These are phyloP conservation scores for Stagonosporopsis tanaceti DNA, from an alignment of 2,329 filamentous ascomycete species.

Conservation along the genomic window DNA sequence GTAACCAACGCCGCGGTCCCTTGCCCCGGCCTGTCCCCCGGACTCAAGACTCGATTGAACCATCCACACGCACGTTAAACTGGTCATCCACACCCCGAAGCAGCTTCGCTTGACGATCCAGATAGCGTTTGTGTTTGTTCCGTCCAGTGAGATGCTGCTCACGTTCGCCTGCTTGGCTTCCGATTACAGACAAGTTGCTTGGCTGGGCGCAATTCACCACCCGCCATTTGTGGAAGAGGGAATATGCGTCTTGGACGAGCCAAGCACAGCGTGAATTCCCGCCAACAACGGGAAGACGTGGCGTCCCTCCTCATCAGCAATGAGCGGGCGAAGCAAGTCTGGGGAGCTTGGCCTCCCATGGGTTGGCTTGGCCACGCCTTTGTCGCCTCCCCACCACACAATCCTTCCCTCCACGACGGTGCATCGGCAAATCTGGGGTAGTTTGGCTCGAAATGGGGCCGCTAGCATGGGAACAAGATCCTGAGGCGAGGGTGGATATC, in stretches of 20 bases:
- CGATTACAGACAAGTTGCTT: conserved; percentile 18
- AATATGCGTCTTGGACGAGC: conserved; percentile 24
- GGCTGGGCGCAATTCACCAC: conserved; percentile 17
- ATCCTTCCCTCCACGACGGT: conserved; percentile 4
- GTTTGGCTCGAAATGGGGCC: background rate
- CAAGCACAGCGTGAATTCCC: conserved; percentile 22
- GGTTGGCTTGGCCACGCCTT: background rate
- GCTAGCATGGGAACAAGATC: conserved; percentile 8
- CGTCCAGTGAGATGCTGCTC: conserved; percentile 23
- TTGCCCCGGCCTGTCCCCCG: conserved; percentile 16
- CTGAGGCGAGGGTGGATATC: background rate
- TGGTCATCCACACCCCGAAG: conserved; percentile 13
- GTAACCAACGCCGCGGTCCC: conserved; percentile 31
- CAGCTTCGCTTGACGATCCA: conserved; percentile 16
- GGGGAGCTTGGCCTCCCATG: conserved; percentile 7
- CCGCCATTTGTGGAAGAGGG: conserved; percentile 24
- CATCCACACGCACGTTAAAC: conserved; percentile 24
- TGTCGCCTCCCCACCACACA: conserved; percentile 4
- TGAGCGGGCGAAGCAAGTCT: conserved; percentile 15
- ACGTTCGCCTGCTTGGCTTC: conserved; percentile 13
- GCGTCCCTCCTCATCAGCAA: conserved; percentile 11
- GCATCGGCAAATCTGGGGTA: conserved; percentile 16
- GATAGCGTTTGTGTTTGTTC: conserved; percentile 15
- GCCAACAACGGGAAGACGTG: conserved; percentile 18
- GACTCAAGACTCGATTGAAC: conserved; percentile 25